Percentiles rank a stretch among this genome's conserved stretches.
phyloP scores from a whole-genome alignment of 345 rosid species.

The Brassica rapa region DNA sequence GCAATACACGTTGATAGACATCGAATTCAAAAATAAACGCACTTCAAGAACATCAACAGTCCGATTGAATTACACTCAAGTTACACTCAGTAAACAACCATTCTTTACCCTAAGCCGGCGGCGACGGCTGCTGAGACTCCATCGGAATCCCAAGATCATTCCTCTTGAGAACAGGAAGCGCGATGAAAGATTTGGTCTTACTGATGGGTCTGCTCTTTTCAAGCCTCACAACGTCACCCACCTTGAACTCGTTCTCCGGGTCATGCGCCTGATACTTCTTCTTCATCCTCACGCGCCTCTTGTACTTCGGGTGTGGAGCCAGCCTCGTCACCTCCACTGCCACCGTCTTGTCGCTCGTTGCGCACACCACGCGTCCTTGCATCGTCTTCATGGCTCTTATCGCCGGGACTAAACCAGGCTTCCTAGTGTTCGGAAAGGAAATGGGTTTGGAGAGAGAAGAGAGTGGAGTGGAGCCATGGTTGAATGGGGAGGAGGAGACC shows the following conservation, averaged over 20 bases:
- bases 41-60: neutral
- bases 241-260: conserved; percentile 73
- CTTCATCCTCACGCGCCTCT: conserved; percentile 83
- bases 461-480: conserved; percentile 15
- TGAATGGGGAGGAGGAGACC: neutral
- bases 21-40: neutral
- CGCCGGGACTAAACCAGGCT: neutral
- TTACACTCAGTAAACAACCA: neutral
- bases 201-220: conserved; percentile 78
- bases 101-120: conserved; percentile 3
- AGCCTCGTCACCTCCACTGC: conserved; percentile 60
- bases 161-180: conserved; percentile 52
- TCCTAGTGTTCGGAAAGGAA: conserved; percentile 31
- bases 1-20: no score
- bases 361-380: conserved; percentile 83
- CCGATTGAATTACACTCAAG: neutral
- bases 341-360: conserved; percentile 84
- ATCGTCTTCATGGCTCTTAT: conserved; percentile 60
- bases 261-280: conserved; percentile 95
- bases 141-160: conserved; percentile 66
- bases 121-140: conserved; percentile 57
- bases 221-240: conserved; percentile 79
- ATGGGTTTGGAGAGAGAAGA: conserved; percentile 52
- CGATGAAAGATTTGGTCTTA: conserved; percentile 77
- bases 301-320: conserved; percentile 85